Base-by-base conservation (phyloP, 1,284 basidiomycete genomes). In the Rhodotorula sp. region DNA sequence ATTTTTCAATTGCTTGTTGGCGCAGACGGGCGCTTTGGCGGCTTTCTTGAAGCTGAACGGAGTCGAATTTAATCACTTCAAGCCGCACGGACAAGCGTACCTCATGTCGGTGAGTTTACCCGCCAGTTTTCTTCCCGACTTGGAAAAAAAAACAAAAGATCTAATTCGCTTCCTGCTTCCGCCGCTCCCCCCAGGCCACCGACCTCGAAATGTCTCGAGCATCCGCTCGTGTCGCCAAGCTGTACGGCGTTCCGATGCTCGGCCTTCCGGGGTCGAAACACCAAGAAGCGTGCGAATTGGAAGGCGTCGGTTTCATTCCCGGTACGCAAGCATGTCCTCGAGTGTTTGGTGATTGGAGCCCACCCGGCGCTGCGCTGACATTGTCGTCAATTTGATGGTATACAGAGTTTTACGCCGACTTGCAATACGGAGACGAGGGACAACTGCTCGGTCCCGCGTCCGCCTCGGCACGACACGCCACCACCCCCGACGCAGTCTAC, bases 261-360 rank as follows among this genome's bases (percentile, higher is more conserved):
- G 87, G 87, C 3, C 80, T 88, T 6, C 84, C 87, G 0, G 87
- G 87, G 1, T 86, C 86, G 5, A 83, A 83, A 21, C 87, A 88
- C 74, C 84, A 88, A 66, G 75, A 78, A 12, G 87, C 86, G 2
- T 84, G 85, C 23, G 80, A 82, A 68, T 86, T 86, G 67, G 78
- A 83, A 8, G 84, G 83, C 0, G 85, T 88, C 3, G 82, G 80
- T 31, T 88, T 88, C 77, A 86, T 88, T 28, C 84, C 87, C 34
- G 52, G 77, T 66, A 4, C 23, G 5, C 49, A 48, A 48, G 23
- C 60, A 43, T 23, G 31, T 43, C 19, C 50, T 21, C 58, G n/a
- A 18, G 16, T 3, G 18, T 16, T 34, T 34, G 34, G 5, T 34
- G 28, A 2, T 28, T 28, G 3, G 28, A 28, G 28, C 28, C 28